A percentile compares a stretch with the other conserved stretches of the same genome.
Conservation (phyloP, 163 green algal species). For the Picocystis sp. region DNA sequence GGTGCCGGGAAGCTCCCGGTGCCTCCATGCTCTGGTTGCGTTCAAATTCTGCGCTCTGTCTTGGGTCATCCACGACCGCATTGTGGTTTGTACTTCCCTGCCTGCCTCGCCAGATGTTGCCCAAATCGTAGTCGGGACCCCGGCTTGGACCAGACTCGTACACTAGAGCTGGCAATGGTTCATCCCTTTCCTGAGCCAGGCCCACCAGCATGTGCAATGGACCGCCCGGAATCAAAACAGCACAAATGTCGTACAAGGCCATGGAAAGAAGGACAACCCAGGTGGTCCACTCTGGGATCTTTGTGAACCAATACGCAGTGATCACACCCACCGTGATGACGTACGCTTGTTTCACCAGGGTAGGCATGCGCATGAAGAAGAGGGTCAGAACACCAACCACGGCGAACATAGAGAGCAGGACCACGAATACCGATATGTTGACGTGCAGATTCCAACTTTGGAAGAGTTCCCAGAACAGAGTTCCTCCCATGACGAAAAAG, state of each 20-base stretch:
- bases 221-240: constrained; percentile 68
- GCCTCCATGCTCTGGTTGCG: no score
- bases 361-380: constrained; percentile 71
- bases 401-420: constrained; percentile 80
- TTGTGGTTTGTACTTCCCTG: no score
- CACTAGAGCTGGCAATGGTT: constrained; percentile 81
- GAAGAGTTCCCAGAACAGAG: constrained; percentile 49
- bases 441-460: constrained; percentile 34
- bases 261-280: constrained; percentile 86
- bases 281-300: constrained; percentile 87
- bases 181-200: constrained; percentile 64
- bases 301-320: constrained; percentile 87
- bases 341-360: constrained; percentile 78
- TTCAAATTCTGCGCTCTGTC: no score
- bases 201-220: constrained; percentile 72
- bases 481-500: constrained; percentile 76
- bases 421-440: constrained; percentile 41
- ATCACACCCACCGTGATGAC: constrained; percentile 43
- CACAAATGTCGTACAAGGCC: constrained; percentile 84
- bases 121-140: no score
- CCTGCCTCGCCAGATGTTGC: no score
- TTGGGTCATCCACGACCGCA: no score
- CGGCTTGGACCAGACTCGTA: constrained; percentile 50
- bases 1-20: no score
- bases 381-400: constrained; percentile 58